These are phyloP conservation scores for Neurospora sp. DNA, from an alignment of 495 filamentous ascomycete species.

Conservation along the genomic window DNA sequence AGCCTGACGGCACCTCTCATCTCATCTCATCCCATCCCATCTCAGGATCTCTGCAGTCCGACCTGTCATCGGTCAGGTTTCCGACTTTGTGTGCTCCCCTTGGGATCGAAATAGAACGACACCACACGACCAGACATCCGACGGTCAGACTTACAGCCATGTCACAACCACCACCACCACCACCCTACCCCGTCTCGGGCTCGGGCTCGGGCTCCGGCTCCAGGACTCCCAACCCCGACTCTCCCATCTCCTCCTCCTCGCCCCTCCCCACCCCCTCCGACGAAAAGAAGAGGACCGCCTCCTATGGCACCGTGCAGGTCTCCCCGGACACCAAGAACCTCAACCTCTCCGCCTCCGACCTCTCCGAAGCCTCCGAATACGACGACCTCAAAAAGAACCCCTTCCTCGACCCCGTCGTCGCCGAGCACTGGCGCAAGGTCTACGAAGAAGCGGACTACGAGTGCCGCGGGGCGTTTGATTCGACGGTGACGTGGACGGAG, in stretches of 20 bases:
- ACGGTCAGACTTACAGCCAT: neutral
- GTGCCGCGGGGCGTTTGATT: constrained; percentile 43
- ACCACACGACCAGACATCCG: neutral
- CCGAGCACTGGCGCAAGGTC: constrained; percentile 33
- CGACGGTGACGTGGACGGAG: constrained; percentile 40
- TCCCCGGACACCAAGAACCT: neutral
- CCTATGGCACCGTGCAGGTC: neutral
- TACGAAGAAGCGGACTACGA: constrained; percentile 43
- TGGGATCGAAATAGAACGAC: neutral
- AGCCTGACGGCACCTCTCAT: neutral
- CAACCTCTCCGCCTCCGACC: neutral
- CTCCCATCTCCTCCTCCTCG: neutral
- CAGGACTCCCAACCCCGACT: neutral
- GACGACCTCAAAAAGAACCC: constrained; percentile 19
- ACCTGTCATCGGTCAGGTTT: neutral
- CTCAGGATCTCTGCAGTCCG: neutral
- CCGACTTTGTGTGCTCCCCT: neutral
- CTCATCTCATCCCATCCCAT: neutral
- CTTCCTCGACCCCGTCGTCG: constrained; percentile 36
- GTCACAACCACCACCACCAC: neutral
- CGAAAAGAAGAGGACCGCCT: neutral
- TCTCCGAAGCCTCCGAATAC: constrained; percentile 2
- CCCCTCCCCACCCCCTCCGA: neutral
- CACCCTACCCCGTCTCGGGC: neutral
- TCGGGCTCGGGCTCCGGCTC: neutral